Base-by-base conservation (phyloP, 257 asterid species). In the Solanum phureja region DNA sequence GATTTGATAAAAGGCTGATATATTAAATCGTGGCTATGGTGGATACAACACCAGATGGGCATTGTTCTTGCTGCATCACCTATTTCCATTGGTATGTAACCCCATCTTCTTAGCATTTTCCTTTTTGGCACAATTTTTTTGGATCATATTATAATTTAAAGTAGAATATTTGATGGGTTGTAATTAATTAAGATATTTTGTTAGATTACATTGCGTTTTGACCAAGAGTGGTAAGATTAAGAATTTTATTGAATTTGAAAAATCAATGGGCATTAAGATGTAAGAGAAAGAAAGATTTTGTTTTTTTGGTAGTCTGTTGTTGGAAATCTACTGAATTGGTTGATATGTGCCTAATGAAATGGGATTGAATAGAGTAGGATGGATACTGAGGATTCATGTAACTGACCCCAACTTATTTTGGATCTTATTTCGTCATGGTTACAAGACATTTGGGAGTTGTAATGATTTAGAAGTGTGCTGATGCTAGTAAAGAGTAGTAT, bases 11-110 rank as follows among this genome's bases (percentile, higher is more conserved):
- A 23, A 96, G 99, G 98, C 91, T 89, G 98, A 95, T 90, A 92
- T 97, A 31, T 88, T 95, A 89, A 94, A 93, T 87, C 98, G 98
- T 62, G 98, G 99, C n/a, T 97, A 93, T 87, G 93, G 95, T 85
- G 99, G 99, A 87, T 97, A 97, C 94, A 95, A 95, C 93, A 94
- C 98, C 31, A 91, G 96, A 58, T 97, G 98, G 98, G 98, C 98
- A 84, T 86, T 95, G 89, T 95, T 97, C 95, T 92, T 97, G 96
- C 89, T 97, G 90, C 93, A 93, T 49, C 98, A 95, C 90, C 87
- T 96, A 76, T 95, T 96, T 88, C 98, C 98, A 88, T 88, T 91
- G 97, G 98, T 95, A 93, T 81, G 83, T 58, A 13, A 66, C 56
- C 18, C 76, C 3, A 27, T 7, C 34, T 27, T 8, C 40, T 66